Evolutionary conservation across 1,284 basidiomycete genomes (phyloP).

Genomic region (Paramarasmius palmivorus): DNA sequence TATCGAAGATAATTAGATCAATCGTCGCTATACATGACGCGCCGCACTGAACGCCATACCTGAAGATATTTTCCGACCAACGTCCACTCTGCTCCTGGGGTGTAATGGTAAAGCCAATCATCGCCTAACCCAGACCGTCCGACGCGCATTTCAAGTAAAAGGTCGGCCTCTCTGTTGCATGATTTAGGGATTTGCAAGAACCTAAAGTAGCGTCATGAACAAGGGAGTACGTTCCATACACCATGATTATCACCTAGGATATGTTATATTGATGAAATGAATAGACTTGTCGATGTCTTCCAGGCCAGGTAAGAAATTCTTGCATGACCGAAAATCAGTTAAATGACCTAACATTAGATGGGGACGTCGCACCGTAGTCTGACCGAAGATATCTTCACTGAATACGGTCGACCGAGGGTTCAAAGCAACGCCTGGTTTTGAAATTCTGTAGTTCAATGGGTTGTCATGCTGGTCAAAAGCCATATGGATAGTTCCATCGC

Average conservation of each 20-base stretch:
- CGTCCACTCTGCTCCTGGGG: conserved; percentile 31
- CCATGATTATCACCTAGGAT: conserved; percentile 31
- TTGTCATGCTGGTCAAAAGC: conserved; percentile 46
- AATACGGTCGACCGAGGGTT: conserved; percentile 23
- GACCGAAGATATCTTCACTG: conserved; percentile 7
- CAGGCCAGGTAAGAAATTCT: conserved; percentile 39
- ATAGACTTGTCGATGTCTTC: conserved; percentile 34
- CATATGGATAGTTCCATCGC: conserved; percentile 42
- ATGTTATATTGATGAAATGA: conserved; percentile 40
- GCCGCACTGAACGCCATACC: no score
- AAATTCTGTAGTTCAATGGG: conserved; percentile 38
- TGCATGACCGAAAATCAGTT: conserved; percentile 11
- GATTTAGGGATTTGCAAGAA: conserved; percentile 5
- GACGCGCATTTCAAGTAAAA: conserved; percentile 40
- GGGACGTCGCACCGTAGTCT: conserved; percentile 1
- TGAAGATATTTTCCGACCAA: conserved; percentile 38
- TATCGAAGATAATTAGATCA: neutral
- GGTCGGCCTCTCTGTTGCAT: conserved; percentile 20
- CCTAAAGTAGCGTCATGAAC: conserved; percentile 1
- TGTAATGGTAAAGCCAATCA: conserved; percentile 43
- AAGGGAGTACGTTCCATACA: conserved; percentile 28
- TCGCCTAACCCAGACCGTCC: conserved; percentile 43
- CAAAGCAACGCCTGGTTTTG: conserved; percentile 31
- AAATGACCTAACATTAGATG: conserved; percentile 22
- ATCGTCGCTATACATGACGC: no score